Evolutionary conservation across 352 stramenopile genomes (phyloP), one percentile per base, ranked within the genome.

Genomic region (Pythium phragmitis): DNA sequence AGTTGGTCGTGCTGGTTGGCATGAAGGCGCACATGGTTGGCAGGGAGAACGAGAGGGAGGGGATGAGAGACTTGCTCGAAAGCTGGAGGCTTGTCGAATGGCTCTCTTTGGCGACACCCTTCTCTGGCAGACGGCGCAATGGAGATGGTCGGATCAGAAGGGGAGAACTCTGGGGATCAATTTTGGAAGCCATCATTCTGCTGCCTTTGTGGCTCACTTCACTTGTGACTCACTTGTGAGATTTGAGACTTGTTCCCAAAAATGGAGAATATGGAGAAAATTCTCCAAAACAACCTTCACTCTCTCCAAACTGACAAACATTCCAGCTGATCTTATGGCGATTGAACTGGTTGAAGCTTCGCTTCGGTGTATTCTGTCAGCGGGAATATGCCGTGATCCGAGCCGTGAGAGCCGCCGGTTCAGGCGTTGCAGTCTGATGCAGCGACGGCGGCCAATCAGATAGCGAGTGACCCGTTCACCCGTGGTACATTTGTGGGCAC

Each of bases 1-100:
- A 68, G 53, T 68, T 57, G 62, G 46, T 68, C 46, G 62, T 68
- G 43, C 62, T 68, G 11, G 53, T 48, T 11, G 61, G 60, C 43
- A 67, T 52, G 37, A 67, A 60, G 41, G 23, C 36, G 51, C 46
- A 64, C 36, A 43, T 63, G n/a, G 48, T 2, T 46, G 39, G 26
- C 26, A 30, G 26, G 26, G 26, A 30, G 26, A 30, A 30, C 2
- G 26, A 30, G 26, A 30, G 26, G 26, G 39, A 46, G 11, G 12
- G 9, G 39, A 46, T 17, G 39, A 46, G 46, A 33, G 17, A n/a
- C 46, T 47, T 58, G 58, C 28, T 17, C 28, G 5, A 17, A 23
- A 42, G 30, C 7, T 54, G 59, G 30, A 17, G 41, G 23, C 21
- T 66, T 66, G 37, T 33, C 7, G 41, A 55, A 55, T 65, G 47